These are phyloP conservation scores for Hypholoma fasciculare DNA, from an alignment of 768 basidiomycete genomes.

Conservation along the genomic window DNA sequence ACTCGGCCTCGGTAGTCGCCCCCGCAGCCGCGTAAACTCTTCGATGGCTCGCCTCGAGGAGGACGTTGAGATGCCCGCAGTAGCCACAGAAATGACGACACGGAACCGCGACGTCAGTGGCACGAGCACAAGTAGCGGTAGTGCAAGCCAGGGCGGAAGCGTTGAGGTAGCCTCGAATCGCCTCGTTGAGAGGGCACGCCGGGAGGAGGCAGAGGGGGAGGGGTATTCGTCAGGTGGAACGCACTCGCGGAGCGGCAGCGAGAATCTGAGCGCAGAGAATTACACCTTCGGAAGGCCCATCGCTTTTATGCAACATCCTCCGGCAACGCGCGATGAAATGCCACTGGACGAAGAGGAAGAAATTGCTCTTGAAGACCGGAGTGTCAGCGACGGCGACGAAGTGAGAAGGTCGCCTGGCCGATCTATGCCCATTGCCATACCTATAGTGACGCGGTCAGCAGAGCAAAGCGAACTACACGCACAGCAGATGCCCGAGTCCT, in stretches of 20 bases:
- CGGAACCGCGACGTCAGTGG: conserved; percentile 17
- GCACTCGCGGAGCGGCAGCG: conserved; percentile 53
- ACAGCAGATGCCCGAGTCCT: conserved; percentile 13
- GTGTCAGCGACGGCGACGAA: neutral
- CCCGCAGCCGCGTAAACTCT: conserved; percentile 59
- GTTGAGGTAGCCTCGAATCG: conserved; percentile 13
- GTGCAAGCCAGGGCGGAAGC: conserved; percentile 7
- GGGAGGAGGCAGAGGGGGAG: conserved; percentile 19
- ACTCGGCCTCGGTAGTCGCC: conserved; percentile 13
- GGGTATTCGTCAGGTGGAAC: conserved; percentile 35
- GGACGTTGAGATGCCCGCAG: conserved; percentile 30
- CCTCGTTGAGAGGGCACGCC: conserved; percentile 11
- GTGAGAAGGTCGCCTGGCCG: conserved; percentile 2
- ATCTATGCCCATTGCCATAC: neutral
- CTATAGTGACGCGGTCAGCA: neutral
- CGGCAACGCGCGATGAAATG: conserved; percentile 21
- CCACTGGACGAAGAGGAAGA: conserved; percentile 20
- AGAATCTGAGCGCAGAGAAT: conserved; percentile 57
- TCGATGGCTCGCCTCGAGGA: conserved; percentile 71
- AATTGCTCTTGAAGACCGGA: conserved; percentile 7
- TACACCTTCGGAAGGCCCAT: conserved; percentile 73
- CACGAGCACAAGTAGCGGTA: conserved; percentile 18
- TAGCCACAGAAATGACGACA: conserved; percentile 16
- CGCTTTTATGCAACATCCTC: conserved; percentile 36
- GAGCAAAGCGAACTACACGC: conserved; percentile 2